phyloP scores from a whole-genome alignment of 805 yeast genomes.

The Lachancea waltii region DNA sequence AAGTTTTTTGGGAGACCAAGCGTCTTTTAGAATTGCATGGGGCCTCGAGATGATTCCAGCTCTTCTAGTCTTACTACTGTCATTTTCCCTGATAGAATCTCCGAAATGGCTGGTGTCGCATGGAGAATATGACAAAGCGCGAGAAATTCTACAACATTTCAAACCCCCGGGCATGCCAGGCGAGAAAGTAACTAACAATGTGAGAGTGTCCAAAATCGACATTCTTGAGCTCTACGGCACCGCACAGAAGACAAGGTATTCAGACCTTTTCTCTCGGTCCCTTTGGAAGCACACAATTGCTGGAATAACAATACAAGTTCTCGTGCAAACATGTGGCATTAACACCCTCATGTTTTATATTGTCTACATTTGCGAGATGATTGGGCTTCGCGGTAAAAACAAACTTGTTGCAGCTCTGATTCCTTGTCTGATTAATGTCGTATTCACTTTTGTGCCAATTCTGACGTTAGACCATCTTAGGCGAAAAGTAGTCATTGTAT shows the following conservation, averaged over 20 bases:
- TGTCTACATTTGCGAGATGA: conserved; percentile 41
- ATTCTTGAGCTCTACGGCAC: conserved; percentile 25
- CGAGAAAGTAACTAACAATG: neutral
- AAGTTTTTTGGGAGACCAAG: conserved; percentile 38
- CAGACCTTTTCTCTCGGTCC: conserved; percentile 30
- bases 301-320: conserved; percentile 36
- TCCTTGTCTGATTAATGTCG: conserved; percentile 37
- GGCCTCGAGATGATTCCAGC: conserved; percentile 51
- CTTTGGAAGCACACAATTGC: conserved; percentile 33
- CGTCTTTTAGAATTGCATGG: conserved; percentile 62
- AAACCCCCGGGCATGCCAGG: neutral
- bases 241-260: conserved; percentile 1
- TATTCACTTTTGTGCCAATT: conserved; percentile 41
- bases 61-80: conserved; percentile 37
- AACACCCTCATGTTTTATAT: conserved; percentile 40
- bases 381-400: conserved; percentile 36
- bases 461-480: conserved; percentile 38
- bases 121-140: conserved; percentile 35
- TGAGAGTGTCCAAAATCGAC: conserved; percentile 14
- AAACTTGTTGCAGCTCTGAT: conserved; percentile 34
- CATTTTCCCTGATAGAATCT: conserved; percentile 45
- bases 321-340: conserved; percentile 43
- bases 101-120: conserved; percentile 47
- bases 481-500: conserved; percentile 42
- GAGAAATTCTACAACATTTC: conserved; percentile 17